Evolutionary conservation across 495 filamentous ascomycete genomes (phyloP), one percentile per base, ranked within the genome.

Genomic region (Evansstolkia leycettana): DNA sequence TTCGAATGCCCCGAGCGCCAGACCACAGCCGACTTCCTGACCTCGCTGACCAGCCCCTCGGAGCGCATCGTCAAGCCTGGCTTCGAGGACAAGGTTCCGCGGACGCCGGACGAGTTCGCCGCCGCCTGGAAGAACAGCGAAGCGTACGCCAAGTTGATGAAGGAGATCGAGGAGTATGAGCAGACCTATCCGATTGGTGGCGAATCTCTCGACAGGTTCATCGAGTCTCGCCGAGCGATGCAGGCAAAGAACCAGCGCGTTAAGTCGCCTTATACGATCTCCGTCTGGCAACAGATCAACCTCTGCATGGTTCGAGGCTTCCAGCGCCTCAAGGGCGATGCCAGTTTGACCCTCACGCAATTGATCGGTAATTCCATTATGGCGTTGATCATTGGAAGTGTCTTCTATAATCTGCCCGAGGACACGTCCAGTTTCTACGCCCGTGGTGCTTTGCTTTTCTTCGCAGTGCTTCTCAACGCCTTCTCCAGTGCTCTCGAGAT

Each of bases 401-500:
- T 95, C 36, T 96, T 94, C 64, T 94, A 76, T 62, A 81, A 93
- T 42, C 53, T 94, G 13, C 50, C 70, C 17, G 53, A 48, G 1
- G 64, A 65, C 19, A 85, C 84, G 5, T 47, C 53, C 14, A 84
- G 75, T 54, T 92, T 95, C 63, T 96, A 77, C 60, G 73, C 75
- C 45, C 73, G 84, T 35, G 86, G 83, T 32, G 83, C 83, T 40
- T 64, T 95, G 20, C 67, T 96, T 24, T 96, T 95, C 75, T 95
- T 96, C 49, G 84, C 86, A 39, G 78, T 92, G 41, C 67, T 96
- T 29, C 54, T 94, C 57, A 94, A 94, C 51, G 87, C 88, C 16
- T 94, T 95, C 48, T 70, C 78, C 40, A 82, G 76, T 58, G 77
- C 78, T 39, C 67, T 93, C 7, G 87, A 94, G 53, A 80, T 83